Evolutionary conservation across 2,329 filamentous ascomycete species (phyloP).

Genomic region (Paracorniculantispora psalliotae): DNA sequence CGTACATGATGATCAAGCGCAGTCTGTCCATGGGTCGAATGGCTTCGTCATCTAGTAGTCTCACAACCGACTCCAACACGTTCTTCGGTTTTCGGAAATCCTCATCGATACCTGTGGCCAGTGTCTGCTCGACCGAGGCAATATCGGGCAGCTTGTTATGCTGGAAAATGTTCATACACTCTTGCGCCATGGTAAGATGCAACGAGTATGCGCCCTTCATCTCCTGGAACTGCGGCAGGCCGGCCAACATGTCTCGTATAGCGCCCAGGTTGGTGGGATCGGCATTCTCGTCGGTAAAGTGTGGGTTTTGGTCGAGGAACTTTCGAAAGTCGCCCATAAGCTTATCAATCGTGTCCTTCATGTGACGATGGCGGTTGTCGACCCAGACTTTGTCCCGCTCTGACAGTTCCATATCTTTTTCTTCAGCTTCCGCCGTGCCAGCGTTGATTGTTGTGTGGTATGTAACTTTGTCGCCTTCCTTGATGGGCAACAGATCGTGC

Average conservation of each 20-base stretch:
- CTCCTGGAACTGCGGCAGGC: slow-evolving; percentile 88
- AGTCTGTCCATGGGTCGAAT: slow-evolving; percentile 70
- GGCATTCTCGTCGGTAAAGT: slow-evolving; percentile 73
- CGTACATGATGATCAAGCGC: slow-evolving; percentile 78
- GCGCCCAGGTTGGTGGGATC: slow-evolving; percentile 75
- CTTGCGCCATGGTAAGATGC: slow-evolving; percentile 93
- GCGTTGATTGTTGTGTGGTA: slow-evolving; percentile 79
- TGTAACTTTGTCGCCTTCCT: slow-evolving; percentile 81
- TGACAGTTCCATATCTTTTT: slow-evolving; percentile 85
- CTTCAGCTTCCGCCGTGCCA: slow-evolving; percentile 62
- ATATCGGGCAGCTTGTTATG: slow-evolving; percentile 79
- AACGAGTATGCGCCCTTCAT: slow-evolving; percentile 94
- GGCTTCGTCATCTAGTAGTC: slow-evolving; percentile 79
- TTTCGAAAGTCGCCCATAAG: slow-evolving; percentile 88
- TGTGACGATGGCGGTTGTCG: slow-evolving; percentile 88
- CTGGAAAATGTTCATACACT: slow-evolving; percentile 93
- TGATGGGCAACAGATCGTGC: slow-evolving; percentile 83
- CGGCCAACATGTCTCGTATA: slow-evolving; percentile 96
- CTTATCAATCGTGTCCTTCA: slow-evolving; percentile 96
- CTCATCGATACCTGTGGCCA: slow-evolving; percentile 90
- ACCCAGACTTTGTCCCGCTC: slow-evolving; percentile 96
- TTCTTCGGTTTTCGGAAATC: slow-evolving; percentile 89
- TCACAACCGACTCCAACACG: slow-evolving; percentile 76
- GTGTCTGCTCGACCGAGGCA: slow-evolving; percentile 80
- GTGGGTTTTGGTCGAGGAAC: slow-evolving; percentile 85